Base-by-base conservation (phyloP, 768 basidiomycete species). In the Pholiota microspora region DNA sequence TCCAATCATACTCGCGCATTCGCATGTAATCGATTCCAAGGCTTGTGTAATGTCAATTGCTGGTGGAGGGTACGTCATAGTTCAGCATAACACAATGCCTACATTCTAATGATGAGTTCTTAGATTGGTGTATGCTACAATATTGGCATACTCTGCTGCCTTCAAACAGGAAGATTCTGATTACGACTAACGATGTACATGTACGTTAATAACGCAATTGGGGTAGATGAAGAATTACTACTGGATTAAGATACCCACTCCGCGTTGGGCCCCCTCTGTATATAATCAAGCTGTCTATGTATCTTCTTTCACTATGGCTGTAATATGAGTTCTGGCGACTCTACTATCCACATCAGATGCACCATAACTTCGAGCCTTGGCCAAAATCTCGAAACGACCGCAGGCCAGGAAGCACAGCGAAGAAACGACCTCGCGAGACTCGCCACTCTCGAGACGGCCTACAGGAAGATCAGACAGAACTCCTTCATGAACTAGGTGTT, bases 31-130 rank as follows among this genome's bases (percentile, higher is more conserved):
- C 62, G 77, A 82, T 56, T 77, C 84, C 2, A 85, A 82, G 13
- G 97, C 97, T 35, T 93, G 90, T 67, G 83, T 80, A 63, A 98
- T 99, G 97, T 94, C 93, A 16, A 92, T 98, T 56, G 78, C 90
- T 28, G 97, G 97, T 12, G 97, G 97, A 72, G 89, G 86, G 83
- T 89, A 74, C 63, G 85, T 82, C 46, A 16, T 49, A 32, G 40
- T 18, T 49, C 38, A 21, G 42, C 9, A 35, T 10, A 7, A 29
- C 40, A 31, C 32, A 45, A 27, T 10, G 31, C 38, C 28, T n/a
- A n/a, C 38, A 57, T 27, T 54, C 51, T 60, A 25, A 21, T 54
- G 16, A 36, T 32, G 24, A 10, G 15, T 49, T 55, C 56, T 3
- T 56, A 89, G 88, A 42, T 73, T 92, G 63, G 92, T 97, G 1